These are phyloP conservation scores for Salvia sclarea DNA, from an alignment of 305 asterid genomes.

Conservation along the genomic window DNA sequence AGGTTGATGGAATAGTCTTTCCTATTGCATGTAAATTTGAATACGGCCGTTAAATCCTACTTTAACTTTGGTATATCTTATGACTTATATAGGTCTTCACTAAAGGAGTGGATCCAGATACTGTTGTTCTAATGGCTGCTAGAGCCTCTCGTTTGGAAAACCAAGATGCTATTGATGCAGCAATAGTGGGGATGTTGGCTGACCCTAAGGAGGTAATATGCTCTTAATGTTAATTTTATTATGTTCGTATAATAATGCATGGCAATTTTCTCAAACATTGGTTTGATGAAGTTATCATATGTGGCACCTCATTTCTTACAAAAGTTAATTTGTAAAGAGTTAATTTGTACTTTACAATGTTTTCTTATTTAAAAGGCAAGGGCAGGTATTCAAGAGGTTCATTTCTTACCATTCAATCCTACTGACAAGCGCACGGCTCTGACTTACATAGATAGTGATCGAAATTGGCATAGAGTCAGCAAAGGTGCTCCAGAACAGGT, in stretches of 20 bases:
- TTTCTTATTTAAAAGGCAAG: constrained; percentile 50
- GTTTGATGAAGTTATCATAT: constrained; percentile 6
- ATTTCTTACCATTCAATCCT: constrained; percentile 75
- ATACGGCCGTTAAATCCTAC: constrained; percentile 8
- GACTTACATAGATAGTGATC: constrained; percentile 57
- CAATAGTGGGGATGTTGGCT: constrained; percentile 76
- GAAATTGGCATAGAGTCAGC: constrained; percentile 73
- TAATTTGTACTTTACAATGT: constrained; percentile 9
- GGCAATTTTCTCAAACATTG: constrained; percentile 3
- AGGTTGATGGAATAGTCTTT: constrained; percentile 43
- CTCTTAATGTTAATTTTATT: not conserved
- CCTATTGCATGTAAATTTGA: not conserved
- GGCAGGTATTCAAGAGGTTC: constrained; percentile 69
- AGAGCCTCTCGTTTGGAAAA: constrained; percentile 81
- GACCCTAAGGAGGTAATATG: constrained; percentile 74
- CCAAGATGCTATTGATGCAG: constrained; percentile 87
- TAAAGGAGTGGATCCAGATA: constrained; percentile 65
- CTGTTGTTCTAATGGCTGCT: constrained; percentile 81
- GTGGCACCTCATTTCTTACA: constrained; percentile 7
- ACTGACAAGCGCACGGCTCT: constrained; percentile 78
- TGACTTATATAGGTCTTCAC: constrained; percentile 60
- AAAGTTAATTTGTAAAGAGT: constrained; percentile 22
- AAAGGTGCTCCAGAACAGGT: constrained; percentile 89
- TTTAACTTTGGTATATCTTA: constrained; percentile 21
- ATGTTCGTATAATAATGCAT: not conserved